A percentile compares a stretch with the other conserved stretches of the same genome.
phyloP scores from a whole-genome alignment of 2,329 filamentous ascomycete species.

The Triangularia setosa region DNA sequence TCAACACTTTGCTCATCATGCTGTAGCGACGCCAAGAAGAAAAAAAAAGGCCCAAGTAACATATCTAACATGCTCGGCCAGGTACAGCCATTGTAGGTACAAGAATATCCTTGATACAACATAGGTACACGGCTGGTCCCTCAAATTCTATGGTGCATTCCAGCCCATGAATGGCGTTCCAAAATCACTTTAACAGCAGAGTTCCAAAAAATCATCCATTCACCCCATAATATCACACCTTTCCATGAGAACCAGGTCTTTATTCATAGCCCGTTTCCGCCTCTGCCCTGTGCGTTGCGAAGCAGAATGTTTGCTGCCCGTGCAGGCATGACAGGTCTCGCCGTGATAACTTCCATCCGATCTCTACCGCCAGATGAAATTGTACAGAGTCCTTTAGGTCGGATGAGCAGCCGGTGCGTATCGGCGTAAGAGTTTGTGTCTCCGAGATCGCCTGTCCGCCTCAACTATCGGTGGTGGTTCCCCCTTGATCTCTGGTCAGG shows the following conservation, averaged over 20 bases:
- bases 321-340: background rate
- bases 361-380: slow-evolving; percentile 9
- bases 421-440: background rate
- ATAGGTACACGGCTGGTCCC: background rate
- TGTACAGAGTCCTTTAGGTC: slow-evolving; percentile 1
- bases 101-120: background rate
- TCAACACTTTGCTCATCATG: too few relatives aligned
- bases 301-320: background rate
- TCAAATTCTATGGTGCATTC: background rate
- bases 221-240: background rate
- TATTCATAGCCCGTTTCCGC: background rate
- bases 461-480: slow-evolving; percentile 15
- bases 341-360: background rate
- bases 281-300: background rate
- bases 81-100: background rate
- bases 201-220: background rate
- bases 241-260: background rate
- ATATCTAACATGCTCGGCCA: too few relatives aligned
- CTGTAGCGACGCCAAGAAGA: background rate
- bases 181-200: background rate
- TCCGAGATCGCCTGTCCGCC: background rate
- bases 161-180: background rate
- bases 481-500: slow-evolving; percentile 3
- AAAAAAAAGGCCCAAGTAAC: background rate
- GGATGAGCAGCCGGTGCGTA: background rate